Base-by-base conservation (phyloP, 1,284 basidiomycete genomes). In the Marasmius fiardii region DNA sequence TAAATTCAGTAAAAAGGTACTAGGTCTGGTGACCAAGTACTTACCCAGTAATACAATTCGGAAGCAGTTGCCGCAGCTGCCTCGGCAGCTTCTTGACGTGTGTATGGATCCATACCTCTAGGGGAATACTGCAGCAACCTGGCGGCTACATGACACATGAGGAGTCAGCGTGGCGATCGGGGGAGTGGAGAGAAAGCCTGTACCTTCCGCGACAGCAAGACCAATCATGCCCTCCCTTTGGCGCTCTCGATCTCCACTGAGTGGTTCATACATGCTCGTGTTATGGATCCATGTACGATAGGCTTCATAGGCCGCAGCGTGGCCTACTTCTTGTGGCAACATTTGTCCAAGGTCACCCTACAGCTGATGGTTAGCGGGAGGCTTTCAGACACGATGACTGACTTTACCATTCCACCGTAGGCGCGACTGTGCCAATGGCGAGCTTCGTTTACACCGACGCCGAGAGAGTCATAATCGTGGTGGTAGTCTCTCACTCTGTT, bases 301-400 rank as follows among this genome's bases (percentile, higher is more conserved):
- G 0, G 82, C 82, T 63, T 86, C 83, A 64, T 86, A 88, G 0
- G 83, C 85, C n/a, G 85, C 84, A 2, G 85, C 85, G 61, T 85
- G 78, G 0, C 85, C 85, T 28, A 88, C 74, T 56, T 86, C 82
- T 20, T 67, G 61, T 1, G 83, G 80, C 6, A 71, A 65, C 67
- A 84, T 71, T 21, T 71, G 66, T 55, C 67, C 70, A 14, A 79
- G 65, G 62, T 81, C 76, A 33, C 73, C 74, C 79, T 82, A 56
- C 20, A 49, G 43, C 47, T 18, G 2, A 39, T 20, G 45, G 33
- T 41, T 28, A 49, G 56, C 54, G 34, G 47, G 49, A 57, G 39
- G 31, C 10, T 4, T 8, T 12, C 33, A 1, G 2, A 53, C 23
- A 20, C 4, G 20, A 39, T 23, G 8, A 44, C 10, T 23, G 28